Conservation (phyloP, 306 rosid genomes). For the Lathyrus tuberosus region DNA sequence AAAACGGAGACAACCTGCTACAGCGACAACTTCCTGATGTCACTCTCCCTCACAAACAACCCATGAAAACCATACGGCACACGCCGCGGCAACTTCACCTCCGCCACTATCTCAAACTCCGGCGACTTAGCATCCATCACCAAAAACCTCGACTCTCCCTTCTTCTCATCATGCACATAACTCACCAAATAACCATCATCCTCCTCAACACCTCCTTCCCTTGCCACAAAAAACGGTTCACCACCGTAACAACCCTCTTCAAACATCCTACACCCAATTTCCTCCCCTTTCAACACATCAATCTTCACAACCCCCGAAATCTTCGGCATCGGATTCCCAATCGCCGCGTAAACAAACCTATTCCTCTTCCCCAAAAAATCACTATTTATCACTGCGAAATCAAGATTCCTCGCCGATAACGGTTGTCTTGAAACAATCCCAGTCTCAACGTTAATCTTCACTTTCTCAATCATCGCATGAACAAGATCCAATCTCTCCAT, state of each 20-base stretch:
- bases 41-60: conserved; percentile 66
- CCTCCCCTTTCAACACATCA: conserved; percentile 56
- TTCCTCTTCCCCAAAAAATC: conserved; percentile 52
- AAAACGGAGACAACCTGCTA: background rate
- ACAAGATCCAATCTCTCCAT: conserved; percentile 71
- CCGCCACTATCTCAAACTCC: conserved; percentile 68
- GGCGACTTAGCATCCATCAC: conserved; percentile 89
- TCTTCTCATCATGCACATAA: conserved; percentile 68
- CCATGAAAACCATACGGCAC: conserved; percentile 97
- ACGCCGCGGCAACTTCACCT: conserved; percentile 74
- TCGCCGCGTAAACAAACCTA: conserved; percentile 66
- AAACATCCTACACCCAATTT: conserved; percentile 64
- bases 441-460: conserved; percentile 57
- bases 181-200: conserved; percentile 70
- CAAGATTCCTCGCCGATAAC: conserved; percentile 70
- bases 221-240: conserved; percentile 83
- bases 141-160: conserved; percentile 68
- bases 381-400: conserved; percentile 66
- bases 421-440: conserved; percentile 70
- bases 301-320: conserved; percentile 84
- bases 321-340: conserved; percentile 93
- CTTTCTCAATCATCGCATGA: conserved; percentile 73
- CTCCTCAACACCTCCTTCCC: conserved; percentile 50
- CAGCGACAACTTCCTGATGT: conserved; percentile 40
- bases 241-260: conserved; percentile 81